A percentile compares a stretch with the other conserved stretches of the same genome.
Evolutionary conservation across 2,329 filamentous ascomycete genomes (phyloP).

Genomic region (Curvularia spicifera): DNA sequence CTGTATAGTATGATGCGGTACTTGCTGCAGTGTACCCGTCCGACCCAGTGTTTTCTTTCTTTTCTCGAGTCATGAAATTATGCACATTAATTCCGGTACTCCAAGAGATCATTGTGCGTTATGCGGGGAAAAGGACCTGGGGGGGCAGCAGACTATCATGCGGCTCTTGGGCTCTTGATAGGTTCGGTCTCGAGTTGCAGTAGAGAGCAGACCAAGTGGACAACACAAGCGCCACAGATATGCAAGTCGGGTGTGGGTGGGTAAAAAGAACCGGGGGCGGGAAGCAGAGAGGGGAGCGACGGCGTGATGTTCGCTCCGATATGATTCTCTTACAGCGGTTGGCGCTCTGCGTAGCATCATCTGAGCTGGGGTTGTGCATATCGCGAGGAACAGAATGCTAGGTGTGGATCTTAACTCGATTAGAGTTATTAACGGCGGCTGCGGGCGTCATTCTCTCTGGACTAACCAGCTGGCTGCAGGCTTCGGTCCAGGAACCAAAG

Average conservation of each 20-base stretch:
- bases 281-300: not conserved
- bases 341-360: conserved; percentile 1
- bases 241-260: conserved; percentile 4
- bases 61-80: conserved; percentile 7
- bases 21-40: not conserved
- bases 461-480: conserved; percentile 15
- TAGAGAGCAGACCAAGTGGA: not conserved
- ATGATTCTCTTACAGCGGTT: conserved; percentile 18
- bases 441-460: conserved; percentile 17
- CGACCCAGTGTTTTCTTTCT: not conserved
- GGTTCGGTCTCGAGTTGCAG: conserved; percentile 12
- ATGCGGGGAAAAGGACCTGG: conserved; percentile 13
- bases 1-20: conserved; percentile 2
- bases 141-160: not conserved
- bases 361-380: conserved; percentile 4
- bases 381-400: conserved; percentile 25
- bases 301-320: conserved; percentile 9
- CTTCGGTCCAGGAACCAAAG: conserved; percentile 5
- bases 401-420: conserved; percentile 38
- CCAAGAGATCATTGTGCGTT: conserved; percentile 13
- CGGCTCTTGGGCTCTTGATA: not conserved
- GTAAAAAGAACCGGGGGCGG: conserved; percentile 1
- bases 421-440: conserved; percentile 36
- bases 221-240: conserved; percentile 4
- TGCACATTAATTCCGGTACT: conserved; percentile 1